A percentile compares a stretch with the other conserved stretches of the same genome.
Evolutionary conservation across 176 grass and related monocot species (phyloP).

Genomic region (Juncus effusus): DNA sequence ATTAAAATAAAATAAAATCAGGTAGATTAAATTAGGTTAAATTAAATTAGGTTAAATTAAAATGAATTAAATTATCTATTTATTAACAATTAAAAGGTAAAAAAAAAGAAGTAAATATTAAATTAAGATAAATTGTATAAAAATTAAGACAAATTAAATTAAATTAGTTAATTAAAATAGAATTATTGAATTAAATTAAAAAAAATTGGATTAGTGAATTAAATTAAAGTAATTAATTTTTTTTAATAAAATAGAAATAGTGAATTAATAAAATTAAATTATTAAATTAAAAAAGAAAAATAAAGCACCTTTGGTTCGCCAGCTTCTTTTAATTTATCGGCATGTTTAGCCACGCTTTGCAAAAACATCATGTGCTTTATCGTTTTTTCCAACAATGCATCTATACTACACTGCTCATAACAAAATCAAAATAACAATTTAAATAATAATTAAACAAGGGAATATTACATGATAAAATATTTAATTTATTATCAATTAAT

Average conservation of each 20-base stretch:
- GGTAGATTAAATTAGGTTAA: not conserved
- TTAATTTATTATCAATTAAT: not conserved
- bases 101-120: too few relatives aligned
- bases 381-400: slow-evolving; percentile 63
- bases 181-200: not conserved
- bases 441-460: slow-evolving; percentile 4
- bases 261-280: too few relatives aligned
- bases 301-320: slow-evolving; percentile 48
- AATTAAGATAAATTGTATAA: too few relatives aligned
- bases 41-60: not conserved
- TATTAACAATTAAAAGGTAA: too few relatives aligned
- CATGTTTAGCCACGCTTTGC: slow-evolving; percentile 65
- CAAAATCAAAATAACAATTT: slow-evolving; percentile 17
- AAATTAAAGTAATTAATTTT: too few relatives aligned
- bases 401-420: slow-evolving; percentile 62
- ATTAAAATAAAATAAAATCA: not conserved
- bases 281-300: not conserved
- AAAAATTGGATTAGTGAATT: not conserved
- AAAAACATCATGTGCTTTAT: slow-evolving; percentile 76
- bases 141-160: too few relatives aligned
- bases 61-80: not conserved
- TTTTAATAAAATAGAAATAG: too few relatives aligned
- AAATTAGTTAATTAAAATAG: too few relatives aligned
- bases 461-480: slow-evolving; percentile 5
- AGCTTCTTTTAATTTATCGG: slow-evolving; percentile 50